Base-by-base conservation (phyloP, 2,329 filamentous ascomycete genomes). In the Phoma sp. region DNA sequence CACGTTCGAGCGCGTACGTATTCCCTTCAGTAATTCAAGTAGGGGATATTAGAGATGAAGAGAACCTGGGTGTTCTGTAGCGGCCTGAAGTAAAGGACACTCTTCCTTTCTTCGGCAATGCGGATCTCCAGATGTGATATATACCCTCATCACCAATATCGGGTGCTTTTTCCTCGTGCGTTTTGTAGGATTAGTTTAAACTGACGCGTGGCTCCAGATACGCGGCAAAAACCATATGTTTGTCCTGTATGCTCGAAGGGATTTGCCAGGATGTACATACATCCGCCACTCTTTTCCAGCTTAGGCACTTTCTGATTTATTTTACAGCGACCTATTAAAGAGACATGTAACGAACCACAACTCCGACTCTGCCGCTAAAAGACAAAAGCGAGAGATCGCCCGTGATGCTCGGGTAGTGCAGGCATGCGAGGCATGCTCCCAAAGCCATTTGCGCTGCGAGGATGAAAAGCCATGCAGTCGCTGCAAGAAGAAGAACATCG, bases 401-500 rank as follows among this genome's bases (percentile, higher is more conserved):
- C 69, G 68, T 18, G 58, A 67, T 12, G 67, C 60, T 28, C 54
- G 68, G 34, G 69, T 70, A 15, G 61, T 71, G 7, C 80, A 83
- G 64, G 81, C 81, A 1, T 84, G 81, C 56, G 80, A 80, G 53
- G 74, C 78, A 5, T 83, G 81, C 56, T 81, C 81, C 18, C 74
- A 76, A 18, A 77, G 80, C 2, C 81, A 84, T 60, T 70, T 84
- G 17, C 80, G 81, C 61, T 84, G 81, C 56, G 80, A 83, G 55
- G 81, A 84, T 57, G 75, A 79, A 38, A 83, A 83, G 67, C 81
- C 81, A 7, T 84, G 81, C 62, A 79, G 74, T 56, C 73, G 81
- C 38, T 84, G 81, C 66, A 75, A 71, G 33, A 80, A 80, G 60
- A 81, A 80, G 59, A 76, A 76, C 59, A 76, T 83, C 17, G 59